Evolutionary conservation across 2,329 filamentous ascomycete species (phyloP).

Genomic region (Aspergillus sp.): DNA sequence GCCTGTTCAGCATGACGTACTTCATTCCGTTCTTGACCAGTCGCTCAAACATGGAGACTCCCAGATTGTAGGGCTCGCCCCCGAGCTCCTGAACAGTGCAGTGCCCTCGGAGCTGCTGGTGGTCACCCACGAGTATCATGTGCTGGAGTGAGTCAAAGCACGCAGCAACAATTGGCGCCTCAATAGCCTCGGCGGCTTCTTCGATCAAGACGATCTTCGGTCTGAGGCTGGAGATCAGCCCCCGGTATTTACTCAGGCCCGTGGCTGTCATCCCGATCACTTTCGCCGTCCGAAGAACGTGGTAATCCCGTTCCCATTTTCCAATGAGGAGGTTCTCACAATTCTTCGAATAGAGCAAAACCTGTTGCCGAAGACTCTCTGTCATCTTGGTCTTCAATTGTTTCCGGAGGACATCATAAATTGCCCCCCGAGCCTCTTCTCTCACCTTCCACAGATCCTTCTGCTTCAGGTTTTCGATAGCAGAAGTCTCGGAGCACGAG

Average conservation of each 20-base stretch:
- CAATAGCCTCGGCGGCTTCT: constrained; percentile 74
- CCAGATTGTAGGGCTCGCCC: constrained; percentile 63
- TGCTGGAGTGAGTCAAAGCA: constrained; percentile 65
- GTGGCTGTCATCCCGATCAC: constrained; percentile 74
- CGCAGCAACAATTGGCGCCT: constrained; percentile 58
- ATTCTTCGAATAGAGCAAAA: constrained; percentile 52
- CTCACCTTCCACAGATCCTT: constrained; percentile 65
- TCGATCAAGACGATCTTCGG: constrained; percentile 73
- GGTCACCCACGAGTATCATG: constrained; percentile 73
- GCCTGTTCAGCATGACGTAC: constrained; percentile 65
- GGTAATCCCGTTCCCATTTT: constrained; percentile 60
- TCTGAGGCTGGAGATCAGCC: constrained; percentile 64
- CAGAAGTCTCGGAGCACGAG: constrained; percentile 34
- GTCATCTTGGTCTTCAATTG: constrained; percentile 53
- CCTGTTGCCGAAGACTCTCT: constrained; percentile 51
- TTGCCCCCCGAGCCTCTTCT: constrained; percentile 56
- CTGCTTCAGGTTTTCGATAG: constrained; percentile 37
- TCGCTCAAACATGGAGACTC: constrained; percentile 78
- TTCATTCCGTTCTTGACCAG: constrained; percentile 67
- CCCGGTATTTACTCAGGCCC: constrained; percentile 76
- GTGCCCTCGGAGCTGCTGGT: constrained; percentile 72
- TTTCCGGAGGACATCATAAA: constrained; percentile 67
- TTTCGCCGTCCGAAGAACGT: constrained; percentile 61
- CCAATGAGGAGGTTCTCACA: constrained; percentile 58
- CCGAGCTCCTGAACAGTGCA: constrained; percentile 64